Percentiles rank a stretch among this genome's conserved stretches.
Conservation (phyloP, 1,284 basidiomycete genomes). For the Ustilago lituana region DNA sequence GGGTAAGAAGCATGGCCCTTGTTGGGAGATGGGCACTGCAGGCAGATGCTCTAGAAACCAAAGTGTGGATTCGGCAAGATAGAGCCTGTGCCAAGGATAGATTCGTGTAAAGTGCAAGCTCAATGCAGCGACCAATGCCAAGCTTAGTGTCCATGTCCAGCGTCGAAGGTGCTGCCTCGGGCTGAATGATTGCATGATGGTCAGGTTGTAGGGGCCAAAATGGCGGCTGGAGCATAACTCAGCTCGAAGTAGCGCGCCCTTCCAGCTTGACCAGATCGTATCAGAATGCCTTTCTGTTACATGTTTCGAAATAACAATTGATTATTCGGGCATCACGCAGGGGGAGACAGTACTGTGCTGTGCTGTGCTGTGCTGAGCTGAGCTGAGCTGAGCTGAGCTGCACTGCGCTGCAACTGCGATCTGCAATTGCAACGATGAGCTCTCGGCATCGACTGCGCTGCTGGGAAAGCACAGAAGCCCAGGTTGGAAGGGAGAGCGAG, state of each 20-base stretch:
- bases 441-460: constrained; percentile 4
- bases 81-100: constrained; percentile 8
- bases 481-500: background rate
- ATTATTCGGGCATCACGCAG: background rate
- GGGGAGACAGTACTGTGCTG: background rate
- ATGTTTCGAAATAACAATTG: too few relatives aligned
- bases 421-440: too few relatives aligned
- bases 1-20: too few relatives aligned
- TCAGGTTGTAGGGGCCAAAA: too few relatives aligned
- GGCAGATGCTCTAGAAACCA: too few relatives aligned
- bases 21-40: too few relatives aligned
- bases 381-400: background rate
- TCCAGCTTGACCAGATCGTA: too few relatives aligned
- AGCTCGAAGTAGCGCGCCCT: too few relatives aligned
- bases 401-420: background rate
- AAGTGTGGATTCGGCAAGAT: background rate
- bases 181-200: too few relatives aligned
- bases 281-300: too few relatives aligned
- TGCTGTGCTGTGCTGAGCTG: constrained; percentile 7
- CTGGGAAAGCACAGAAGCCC: background rate
- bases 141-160: background rate
- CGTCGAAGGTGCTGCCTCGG: constrained; percentile 1
- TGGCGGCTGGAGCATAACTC: too few relatives aligned
- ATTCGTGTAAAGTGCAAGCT: constrained; percentile 1
- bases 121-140: background rate